Evolutionary conservation across 1,284 basidiomycete species (phyloP).

Genomic region (Marasmius fiardii): DNA sequence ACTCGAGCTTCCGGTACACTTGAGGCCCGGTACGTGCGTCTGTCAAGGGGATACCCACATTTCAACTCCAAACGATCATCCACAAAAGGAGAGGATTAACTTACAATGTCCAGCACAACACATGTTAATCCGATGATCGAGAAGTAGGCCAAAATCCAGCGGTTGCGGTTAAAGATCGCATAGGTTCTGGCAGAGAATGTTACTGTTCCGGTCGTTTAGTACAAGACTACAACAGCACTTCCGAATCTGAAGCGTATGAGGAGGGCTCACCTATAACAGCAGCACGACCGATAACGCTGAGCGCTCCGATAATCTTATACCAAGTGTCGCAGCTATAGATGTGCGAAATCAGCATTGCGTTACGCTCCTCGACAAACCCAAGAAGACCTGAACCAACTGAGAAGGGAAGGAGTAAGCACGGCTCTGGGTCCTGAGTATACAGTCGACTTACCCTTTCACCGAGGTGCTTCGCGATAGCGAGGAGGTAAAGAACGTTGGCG

Average conservation of each 20-base stretch:
- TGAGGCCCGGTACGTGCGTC: neutral
- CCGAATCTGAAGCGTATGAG: neutral
- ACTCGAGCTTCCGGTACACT: neutral
- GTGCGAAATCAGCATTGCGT: too few species aligned
- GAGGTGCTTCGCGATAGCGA: constrained; percentile 24
- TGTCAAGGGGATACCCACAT: neutral
- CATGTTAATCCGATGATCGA: constrained; percentile 9
- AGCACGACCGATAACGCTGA: constrained; percentile 30
- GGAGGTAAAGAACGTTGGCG: constrained; percentile 29
- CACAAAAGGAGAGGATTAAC: neutral
- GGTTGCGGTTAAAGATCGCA: constrained; percentile 12
- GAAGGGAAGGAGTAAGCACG: neutral
- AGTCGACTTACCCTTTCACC: constrained; percentile 16
- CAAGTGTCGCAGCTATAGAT: constrained; percentile 26
- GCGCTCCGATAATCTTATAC: constrained; percentile 26
- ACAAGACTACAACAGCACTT: too few species aligned
- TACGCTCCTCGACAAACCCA: too few species aligned
- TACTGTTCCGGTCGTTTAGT: too few species aligned
- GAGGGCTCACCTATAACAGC: constrained; percentile 27
- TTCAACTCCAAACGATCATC: neutral
- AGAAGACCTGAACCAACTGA: too few species aligned
- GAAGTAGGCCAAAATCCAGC: constrained; percentile 9
- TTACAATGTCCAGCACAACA: constrained; percentile 13
- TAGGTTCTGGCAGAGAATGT: constrained; percentile 11
- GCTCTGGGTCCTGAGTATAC: neutral